These are phyloP conservation scores for Cryptococcus sp. DNA, from an alignment of 1,284 basidiomycete species.

Conservation along the genomic window DNA sequence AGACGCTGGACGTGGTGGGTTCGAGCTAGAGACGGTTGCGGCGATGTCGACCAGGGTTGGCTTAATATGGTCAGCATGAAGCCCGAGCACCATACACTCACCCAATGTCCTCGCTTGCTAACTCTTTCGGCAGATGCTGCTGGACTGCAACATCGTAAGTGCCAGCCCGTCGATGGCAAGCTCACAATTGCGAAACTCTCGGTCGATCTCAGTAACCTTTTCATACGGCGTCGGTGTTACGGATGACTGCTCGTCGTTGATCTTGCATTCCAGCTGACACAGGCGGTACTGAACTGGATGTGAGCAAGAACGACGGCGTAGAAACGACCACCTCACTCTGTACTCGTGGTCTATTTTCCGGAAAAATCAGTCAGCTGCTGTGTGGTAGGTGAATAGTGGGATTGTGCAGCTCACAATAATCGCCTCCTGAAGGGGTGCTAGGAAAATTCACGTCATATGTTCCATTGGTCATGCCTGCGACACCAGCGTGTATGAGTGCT, in stretches of 20 bases:
- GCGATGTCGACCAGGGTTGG: too few relatives aligned
- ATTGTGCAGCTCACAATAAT: constrained; percentile 13
- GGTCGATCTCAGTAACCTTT: constrained; percentile 15
- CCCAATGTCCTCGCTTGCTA: constrained; percentile 5
- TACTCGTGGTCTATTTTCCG: constrained; percentile 16
- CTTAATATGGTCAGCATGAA: too few relatives aligned
- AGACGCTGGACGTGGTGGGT: constrained; percentile 9
- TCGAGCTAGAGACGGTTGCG: not conserved
- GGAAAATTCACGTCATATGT: constrained; percentile 22
- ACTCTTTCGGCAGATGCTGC: constrained; percentile 12
- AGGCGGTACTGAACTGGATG: constrained; percentile 13
- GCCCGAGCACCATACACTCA: not conserved
- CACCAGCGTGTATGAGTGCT: not conserved
- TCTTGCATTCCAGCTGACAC: constrained; percentile 9
- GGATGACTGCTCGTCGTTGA: constrained; percentile 22
- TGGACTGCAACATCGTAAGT: constrained; percentile 4
- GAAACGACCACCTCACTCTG: constrained; percentile 3
- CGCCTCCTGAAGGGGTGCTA: constrained; percentile 6
- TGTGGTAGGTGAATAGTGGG: too few relatives aligned
- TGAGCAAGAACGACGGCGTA: not conserved
- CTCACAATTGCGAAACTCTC: constrained; percentile 24
- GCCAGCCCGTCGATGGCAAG: not conserved
- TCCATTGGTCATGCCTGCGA: constrained; percentile 6
- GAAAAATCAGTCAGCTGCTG: constrained; percentile 7
- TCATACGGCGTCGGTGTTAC: constrained; percentile 23